Conservation (phyloP, 805 yeast genomes). For the Metschnikowia arizonensis region DNA sequence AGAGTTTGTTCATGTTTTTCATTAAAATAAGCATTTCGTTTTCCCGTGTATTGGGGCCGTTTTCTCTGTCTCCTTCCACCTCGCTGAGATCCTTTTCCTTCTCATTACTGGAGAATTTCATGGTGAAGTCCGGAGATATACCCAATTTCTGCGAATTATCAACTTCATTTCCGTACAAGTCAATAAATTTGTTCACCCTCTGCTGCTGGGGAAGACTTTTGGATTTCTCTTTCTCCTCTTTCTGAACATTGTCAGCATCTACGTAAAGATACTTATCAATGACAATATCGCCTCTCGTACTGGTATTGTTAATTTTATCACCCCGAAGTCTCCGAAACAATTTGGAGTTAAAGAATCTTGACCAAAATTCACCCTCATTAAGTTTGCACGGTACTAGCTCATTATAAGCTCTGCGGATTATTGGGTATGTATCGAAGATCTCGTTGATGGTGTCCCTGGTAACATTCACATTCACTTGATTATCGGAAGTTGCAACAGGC, state of each 20-base stretch:
- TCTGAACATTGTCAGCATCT: slow-evolving; percentile 50
- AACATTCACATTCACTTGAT: slow-evolving; percentile 87
- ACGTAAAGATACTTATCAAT: slow-evolving; percentile 77
- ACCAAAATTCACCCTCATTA: slow-evolving; percentile 93
- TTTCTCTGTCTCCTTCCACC: slow-evolving; percentile 9
- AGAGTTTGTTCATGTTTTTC: slow-evolving; percentile 83
- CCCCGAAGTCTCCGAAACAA: slow-evolving; percentile 85
- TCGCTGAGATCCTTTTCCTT: slow-evolving; percentile 7
- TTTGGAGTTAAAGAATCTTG: slow-evolving; percentile 87
- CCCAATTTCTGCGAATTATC: slow-evolving; percentile 77
- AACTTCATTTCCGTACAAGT: slow-evolving; percentile 73
- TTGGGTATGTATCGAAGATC: slow-evolving; percentile 89
- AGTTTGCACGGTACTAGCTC: slow-evolving; percentile 83
- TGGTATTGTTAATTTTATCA: slow-evolving; percentile 64
- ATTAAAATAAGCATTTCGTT: slow-evolving; percentile 71
- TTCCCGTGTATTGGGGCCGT: slow-evolving; percentile 22
- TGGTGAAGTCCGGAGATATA: slow-evolving; percentile 82
- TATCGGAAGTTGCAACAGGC: slow-evolving; percentile 90
- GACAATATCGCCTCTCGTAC: slow-evolving; percentile 77
- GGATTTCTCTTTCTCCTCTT: slow-evolving; percentile 38
- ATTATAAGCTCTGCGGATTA: slow-evolving; percentile 80
- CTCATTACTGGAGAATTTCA: slow-evolving; percentile 60
- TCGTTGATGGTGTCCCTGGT: slow-evolving; percentile 87
- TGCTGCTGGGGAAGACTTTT: slow-evolving; percentile 22
- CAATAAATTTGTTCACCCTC: slow-evolving; percentile 66